Percentiles rank a stretch among this genome's conserved stretches.
Evolutionary conservation across 371 early-diverging fungal species (phyloP).

Genomic region (Saksenaea oblongispora): DNA sequence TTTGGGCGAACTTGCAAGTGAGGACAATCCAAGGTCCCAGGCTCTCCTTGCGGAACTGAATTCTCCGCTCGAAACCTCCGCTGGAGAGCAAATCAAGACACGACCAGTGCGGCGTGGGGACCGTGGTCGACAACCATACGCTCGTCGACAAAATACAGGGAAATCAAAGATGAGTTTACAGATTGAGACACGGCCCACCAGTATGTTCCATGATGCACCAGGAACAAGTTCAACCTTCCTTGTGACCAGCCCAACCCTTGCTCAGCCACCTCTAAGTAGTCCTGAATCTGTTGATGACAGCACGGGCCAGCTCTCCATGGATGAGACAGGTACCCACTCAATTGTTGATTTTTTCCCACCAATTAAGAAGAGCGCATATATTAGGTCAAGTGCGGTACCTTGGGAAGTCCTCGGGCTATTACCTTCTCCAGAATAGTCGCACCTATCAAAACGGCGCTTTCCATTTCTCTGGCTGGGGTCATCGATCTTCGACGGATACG

Average conservation of each 20-base stretch:
- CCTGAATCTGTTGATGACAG: constrained; percentile 22
- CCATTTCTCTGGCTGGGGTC: constrained; percentile 38
- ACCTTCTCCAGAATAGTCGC: constrained; percentile 45
- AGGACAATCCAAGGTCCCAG: constrained; percentile 52
- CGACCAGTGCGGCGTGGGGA: constrained; percentile 40
- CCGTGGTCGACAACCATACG: constrained; percentile 33
- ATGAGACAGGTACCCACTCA: constrained; percentile 28
- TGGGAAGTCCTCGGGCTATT: constrained; percentile 51
- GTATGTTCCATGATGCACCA: constrained; percentile 9
- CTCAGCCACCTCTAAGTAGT: neutral
- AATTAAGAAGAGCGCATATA: no score
- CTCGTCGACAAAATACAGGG: neutral
- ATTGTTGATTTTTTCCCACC: no score
- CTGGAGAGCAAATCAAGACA: constrained; percentile 46
- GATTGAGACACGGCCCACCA: constrained; percentile 41
- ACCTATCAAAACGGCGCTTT: constrained; percentile 48
- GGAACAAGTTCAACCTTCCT: neutral
- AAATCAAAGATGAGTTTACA: constrained; percentile 13
- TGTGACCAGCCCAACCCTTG: constrained; percentile 9
- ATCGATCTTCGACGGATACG: constrained; percentile 14
- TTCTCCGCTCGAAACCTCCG: constrained; percentile 47
- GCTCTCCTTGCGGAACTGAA: constrained; percentile 58
- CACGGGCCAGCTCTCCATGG: constrained; percentile 44
- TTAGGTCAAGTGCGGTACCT: constrained; percentile 48
- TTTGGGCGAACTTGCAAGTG: constrained; percentile 55